Base-by-base conservation (phyloP, 768 basidiomycete genomes). In the Rhizopogon rudus region DNA sequence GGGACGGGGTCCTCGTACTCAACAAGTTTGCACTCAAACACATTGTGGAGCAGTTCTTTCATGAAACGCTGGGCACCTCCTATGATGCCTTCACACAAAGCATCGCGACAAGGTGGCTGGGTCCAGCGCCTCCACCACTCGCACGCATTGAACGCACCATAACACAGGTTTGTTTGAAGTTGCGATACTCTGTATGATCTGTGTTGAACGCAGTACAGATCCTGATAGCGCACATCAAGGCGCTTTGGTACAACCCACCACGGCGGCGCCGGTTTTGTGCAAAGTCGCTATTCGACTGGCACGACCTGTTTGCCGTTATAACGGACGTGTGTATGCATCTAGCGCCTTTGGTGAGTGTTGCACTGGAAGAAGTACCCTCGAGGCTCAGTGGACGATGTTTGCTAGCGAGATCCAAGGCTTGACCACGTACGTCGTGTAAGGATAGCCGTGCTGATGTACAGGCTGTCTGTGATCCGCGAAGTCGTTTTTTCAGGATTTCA, bases 401-500 rank as follows among this genome's bases (percentile, higher is more conserved):
- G 6, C 14, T 5, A 59, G 42, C 7, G 44, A 70, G 66, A 56
- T 46, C 22, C 60, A 22, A 16, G 67, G 13, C 44, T 46, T 22
- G 70, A 76, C 48, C 64, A 80, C 6, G 45, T 80, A 6, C 56
- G 58, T 39, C 72, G 76, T 16, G 54, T 87, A 7, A 80, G 81
- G 1, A 67, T 74, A 6, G 75, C 74, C 0, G 76, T 82, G 3
- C 69, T 84, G 4, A 53, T 80, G n/a, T 83, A 83, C 77, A 78
- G 88, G 43, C 67, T 90, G 16, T 71, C 78, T 5, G 69, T 78
- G 9, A 75, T 88, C 3, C 78, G 82, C 40, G 88, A 93, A 59
- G 75, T 93, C 13, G 67, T 91, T 5, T 72, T 86, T 43, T 85
- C 88, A 1, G 91, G 88, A 2, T 87, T 89, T 58, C 88, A 92